Evolutionary conservation across 768 basidiomycete species (phyloP).

Genomic region (Kwoniella dendrophila): DNA sequence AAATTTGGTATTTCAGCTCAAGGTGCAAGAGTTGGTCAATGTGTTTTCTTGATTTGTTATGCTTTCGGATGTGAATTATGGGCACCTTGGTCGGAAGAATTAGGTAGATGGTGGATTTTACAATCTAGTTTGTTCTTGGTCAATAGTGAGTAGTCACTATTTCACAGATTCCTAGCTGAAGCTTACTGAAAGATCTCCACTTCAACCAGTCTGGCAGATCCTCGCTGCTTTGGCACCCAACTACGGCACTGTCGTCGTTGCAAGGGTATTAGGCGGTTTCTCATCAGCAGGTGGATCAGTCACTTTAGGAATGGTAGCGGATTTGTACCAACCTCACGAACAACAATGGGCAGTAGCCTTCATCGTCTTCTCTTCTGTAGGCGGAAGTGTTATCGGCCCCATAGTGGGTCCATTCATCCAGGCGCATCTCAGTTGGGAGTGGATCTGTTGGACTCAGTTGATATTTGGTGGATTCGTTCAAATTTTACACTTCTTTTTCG

Average conservation of each 20-base stretch:
- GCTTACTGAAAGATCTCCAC: not conserved
- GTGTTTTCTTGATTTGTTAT: constrained; percentile 48
- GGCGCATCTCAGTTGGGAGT: constrained; percentile 30
- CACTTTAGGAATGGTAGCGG: constrained; percentile 50
- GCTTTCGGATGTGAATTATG: constrained; percentile 51
- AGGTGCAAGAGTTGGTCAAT: constrained; percentile 45
- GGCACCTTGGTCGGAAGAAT: constrained; percentile 48
- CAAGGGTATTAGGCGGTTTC: constrained; percentile 50
- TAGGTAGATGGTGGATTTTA: constrained; percentile 41
- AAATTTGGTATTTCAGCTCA: constrained; percentile 46
- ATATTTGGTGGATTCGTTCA: constrained; percentile 49
- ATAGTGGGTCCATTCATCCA: constrained; percentile 39
- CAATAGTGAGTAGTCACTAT: constrained; percentile 37
- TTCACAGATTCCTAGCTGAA: not conserved
- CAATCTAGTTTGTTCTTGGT: constrained; percentile 47
- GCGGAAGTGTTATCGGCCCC: constrained; percentile 40
- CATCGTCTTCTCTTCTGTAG: constrained; percentile 46
- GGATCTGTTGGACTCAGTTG: constrained; percentile 49
- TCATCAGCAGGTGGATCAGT: constrained; percentile 53
- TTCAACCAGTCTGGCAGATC: constrained; percentile 44
- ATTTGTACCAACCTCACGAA: constrained; percentile 45
- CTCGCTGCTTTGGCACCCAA: constrained; percentile 47
- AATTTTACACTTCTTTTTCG: constrained; percentile 45
- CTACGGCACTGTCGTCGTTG: constrained; percentile 41
- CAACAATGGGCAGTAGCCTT: constrained; percentile 51